Evolutionary conservation across 2,329 filamentous ascomycete genomes (phyloP), one percentile per base, ranked within the genome.

Genomic region (Pseudogymnoascus destructans): DNA sequence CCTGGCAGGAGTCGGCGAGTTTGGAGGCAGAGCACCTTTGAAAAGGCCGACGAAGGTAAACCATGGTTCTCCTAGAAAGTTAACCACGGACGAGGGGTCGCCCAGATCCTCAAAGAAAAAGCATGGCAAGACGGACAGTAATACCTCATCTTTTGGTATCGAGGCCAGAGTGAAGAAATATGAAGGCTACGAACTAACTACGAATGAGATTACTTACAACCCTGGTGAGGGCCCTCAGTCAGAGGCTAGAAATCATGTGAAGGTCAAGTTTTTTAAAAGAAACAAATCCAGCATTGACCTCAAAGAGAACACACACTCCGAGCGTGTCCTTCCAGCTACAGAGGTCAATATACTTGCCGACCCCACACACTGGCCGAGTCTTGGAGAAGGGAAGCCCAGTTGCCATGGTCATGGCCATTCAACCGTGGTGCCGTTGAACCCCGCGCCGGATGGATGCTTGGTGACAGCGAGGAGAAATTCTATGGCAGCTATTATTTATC

Each of bases 321-420:
- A 32, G 9, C 25, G 25, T 52, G 25, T 5, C 10, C 13, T 11
- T 10, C 19, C 21, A 32, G 3, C 38, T 7, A 21, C 38, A 30
- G 21, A 21, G 3, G 23, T 25, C 19, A 40, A 46, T 40, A 40
- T 58, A 3, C 36, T 58, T 25, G 9, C 56, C 42, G 38, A 58
- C 23, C 56, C 36, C 38, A 25, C 56, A 11, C 17, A 58, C 21
- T 58, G 56, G 56, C 56, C 56, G 19, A 46, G 27, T 21, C 56
- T 58, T 46, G 56, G 56, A 25, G 15, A 49, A 32, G 36, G n/a
- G 5, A 58, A 58, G 42, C 21, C 30, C 9, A 57, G 5, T 4
- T 40, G 25, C 7, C 46, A n/a, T n/a, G 13, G 3, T 30, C 5
- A 1, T 15, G n/a, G 25, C 46, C 25, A 52, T 13, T 8, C n/a